phyloP scores from a whole-genome alignment of 768 basidiomycete species.

The Symmetrospora coprosmae region DNA sequence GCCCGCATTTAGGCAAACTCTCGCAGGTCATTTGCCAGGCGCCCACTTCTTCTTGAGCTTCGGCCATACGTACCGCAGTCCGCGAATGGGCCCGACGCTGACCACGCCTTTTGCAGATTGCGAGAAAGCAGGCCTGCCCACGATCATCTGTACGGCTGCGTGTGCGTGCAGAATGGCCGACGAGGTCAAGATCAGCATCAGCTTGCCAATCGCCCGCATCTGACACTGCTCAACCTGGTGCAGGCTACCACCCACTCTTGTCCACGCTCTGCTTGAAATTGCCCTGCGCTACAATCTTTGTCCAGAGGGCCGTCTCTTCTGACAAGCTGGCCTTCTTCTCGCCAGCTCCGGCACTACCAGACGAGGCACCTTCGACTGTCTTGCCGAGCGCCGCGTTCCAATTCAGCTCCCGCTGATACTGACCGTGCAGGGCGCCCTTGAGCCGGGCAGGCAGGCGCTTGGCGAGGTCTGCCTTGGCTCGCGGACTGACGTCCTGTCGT shows the following conservation, averaged over 20 bases:
- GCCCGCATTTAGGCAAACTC: too few relatives aligned
- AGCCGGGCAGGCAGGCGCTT: conserved; percentile 34
- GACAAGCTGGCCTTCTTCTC: conserved; percentile 1
- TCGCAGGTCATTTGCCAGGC: background rate
- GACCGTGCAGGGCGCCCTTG: conserved; percentile 26
- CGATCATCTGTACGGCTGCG: conserved; percentile 31
- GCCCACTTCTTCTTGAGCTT: conserved; percentile 27
- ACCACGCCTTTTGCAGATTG: conserved; percentile 32
- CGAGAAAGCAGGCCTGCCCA: conserved; percentile 29
- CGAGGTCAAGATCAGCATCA: too few relatives aligned
- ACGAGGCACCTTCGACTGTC: background rate
- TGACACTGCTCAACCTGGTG: too few relatives aligned
- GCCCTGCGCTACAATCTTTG: conserved; percentile 24
- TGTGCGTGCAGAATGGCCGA: too few relatives aligned
- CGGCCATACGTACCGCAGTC: conserved; percentile 29
- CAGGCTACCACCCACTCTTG: conserved; percentile 23
- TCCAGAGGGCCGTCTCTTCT: conserved; percentile 27
- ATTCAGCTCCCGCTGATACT: conserved; percentile 31
- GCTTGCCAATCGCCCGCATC: too few relatives aligned
- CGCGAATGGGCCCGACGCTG: conserved; percentile 28
- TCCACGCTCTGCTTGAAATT: conserved; percentile 25
- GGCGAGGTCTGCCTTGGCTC: conserved; percentile 58
- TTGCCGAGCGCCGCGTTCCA: conserved; percentile 16
- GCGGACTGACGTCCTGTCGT: conserved; percentile 55
- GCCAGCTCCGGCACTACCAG: too few relatives aligned